Evolutionary conservation across 2,329 filamentous ascomycete genomes (phyloP).

Genomic region (Penicillium sp.): DNA sequence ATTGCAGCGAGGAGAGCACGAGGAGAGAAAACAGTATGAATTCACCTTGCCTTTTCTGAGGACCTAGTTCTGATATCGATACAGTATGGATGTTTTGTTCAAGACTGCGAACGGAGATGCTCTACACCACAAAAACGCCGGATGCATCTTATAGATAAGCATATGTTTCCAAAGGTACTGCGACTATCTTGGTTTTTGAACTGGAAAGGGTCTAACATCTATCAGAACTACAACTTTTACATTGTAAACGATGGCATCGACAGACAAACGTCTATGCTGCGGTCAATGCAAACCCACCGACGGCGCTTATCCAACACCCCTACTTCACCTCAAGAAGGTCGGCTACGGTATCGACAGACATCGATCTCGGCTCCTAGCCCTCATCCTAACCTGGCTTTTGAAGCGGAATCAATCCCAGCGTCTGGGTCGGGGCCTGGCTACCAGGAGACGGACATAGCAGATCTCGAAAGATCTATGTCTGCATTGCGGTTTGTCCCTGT

Average conservation of each 20-base stretch:
- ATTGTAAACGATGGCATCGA: conserved; percentile 91
- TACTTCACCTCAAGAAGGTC: conserved; percentile 38
- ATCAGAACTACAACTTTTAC: conserved; percentile 78
- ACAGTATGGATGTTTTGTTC: conserved; percentile 90
- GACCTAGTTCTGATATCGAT: neutral
- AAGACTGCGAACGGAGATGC: conserved; percentile 85
- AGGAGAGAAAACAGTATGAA: conserved; percentile 82
- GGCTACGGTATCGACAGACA: conserved; percentile 38
- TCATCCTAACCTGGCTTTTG: conserved; percentile 1
- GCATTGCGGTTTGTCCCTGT: conserved; percentile 50
- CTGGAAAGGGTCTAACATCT: neutral
- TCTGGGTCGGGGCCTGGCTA: neutral
- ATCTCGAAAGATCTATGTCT: conserved; percentile 50
- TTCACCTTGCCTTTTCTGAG: neutral
- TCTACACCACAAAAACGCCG: conserved; percentile 81
- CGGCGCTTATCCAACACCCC: conserved; percentile 42
- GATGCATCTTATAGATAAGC: conserved; percentile 91
- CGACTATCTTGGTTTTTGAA: neutral
- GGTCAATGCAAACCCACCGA: conserved; percentile 40
- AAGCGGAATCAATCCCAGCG: neutral
- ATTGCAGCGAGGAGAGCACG: conserved; percentile 71
- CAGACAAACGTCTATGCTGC: conserved; percentile 76
- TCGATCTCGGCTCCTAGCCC: conserved; percentile 30
- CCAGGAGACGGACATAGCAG: conserved; percentile 40
- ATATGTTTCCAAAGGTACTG: conserved; percentile 75